These are phyloP conservation scores for Mycena epipterygia DNA, from an alignment of 768 basidiomycete genomes.

Conservation along the genomic window DNA sequence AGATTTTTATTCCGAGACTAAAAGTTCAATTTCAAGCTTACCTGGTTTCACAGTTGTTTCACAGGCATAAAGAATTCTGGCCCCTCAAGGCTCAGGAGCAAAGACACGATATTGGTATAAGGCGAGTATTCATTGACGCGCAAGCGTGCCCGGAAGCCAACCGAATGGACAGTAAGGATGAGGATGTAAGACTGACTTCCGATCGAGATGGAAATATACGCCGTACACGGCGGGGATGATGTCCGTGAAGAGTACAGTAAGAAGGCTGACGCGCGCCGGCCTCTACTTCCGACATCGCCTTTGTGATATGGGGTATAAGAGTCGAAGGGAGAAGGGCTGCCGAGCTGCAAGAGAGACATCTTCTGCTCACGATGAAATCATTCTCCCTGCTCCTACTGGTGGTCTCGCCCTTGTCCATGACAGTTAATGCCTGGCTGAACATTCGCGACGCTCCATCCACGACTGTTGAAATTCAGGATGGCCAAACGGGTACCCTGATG, in stretches of 20 bases:
- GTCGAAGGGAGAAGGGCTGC: background rate
- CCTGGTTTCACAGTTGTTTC: conserved; percentile 11
- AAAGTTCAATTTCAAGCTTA: conserved; percentile 18
- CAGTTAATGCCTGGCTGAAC: conserved; percentile 12
- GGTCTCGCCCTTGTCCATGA: background rate
- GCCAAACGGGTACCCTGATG: conserved; percentile 18
- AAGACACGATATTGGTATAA: background rate
- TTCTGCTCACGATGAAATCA: conserved; percentile 19
- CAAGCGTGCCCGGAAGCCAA: background rate
- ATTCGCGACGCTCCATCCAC: conserved; percentile 12
- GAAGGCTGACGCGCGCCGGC: conserved; percentile 1
- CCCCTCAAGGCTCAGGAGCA: conserved; percentile 1
- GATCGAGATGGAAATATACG: background rate
- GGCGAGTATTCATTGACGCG: background rate
- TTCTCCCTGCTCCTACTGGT: conserved; percentile 4
- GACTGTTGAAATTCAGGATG: conserved; percentile 18
- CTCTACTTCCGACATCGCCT: conserved; percentile 3
- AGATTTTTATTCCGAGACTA: conserved; percentile 1
- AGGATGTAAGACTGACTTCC: conserved; percentile 3
- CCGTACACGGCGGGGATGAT: background rate
- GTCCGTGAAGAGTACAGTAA: background rate
- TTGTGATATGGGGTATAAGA: conserved; percentile 8
- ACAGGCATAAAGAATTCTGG: conserved; percentile 3
- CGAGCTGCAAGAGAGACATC: conserved; percentile 10
- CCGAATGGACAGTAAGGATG: conserved; percentile 2